Conservation (phyloP, 2,329 filamentous ascomycete species). For the Beauveria pseudobassiana region DNA sequence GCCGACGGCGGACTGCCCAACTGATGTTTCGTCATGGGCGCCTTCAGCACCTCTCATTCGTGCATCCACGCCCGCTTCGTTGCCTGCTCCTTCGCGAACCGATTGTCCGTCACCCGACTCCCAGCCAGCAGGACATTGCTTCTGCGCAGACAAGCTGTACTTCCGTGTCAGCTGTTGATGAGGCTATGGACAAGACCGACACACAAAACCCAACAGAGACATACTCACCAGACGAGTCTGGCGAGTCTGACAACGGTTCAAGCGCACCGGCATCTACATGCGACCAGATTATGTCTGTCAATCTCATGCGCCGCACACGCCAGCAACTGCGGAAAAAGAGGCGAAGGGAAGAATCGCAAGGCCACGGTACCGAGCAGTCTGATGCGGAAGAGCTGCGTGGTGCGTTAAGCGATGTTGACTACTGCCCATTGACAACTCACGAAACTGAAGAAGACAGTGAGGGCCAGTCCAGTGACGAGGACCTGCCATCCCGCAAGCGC, state of each 20-base stretch:
- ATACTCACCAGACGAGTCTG: neutral
- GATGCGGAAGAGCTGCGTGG: neutral
- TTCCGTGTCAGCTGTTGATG: neutral
- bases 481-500: neutral
- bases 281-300: neutral
- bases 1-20: too few species aligned
- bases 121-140: neutral
- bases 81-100: neutral
- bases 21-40: too few species aligned
- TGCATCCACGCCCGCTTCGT: neutral
- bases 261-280: neutral
- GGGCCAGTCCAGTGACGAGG: neutral
- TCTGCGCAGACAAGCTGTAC: neutral
- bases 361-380: neutral
- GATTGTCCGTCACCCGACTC: neutral
- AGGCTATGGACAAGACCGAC: neutral
- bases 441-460: neutral
- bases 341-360: neutral
- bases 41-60: too few species aligned
- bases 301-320: neutral
- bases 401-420: neutral
- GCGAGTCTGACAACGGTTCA: neutral
- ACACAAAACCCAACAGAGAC: neutral
- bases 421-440: neutral
- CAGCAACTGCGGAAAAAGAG: neutral